Base-by-base conservation (phyloP, 83 land plant species). In the Picea mariana region DNA sequence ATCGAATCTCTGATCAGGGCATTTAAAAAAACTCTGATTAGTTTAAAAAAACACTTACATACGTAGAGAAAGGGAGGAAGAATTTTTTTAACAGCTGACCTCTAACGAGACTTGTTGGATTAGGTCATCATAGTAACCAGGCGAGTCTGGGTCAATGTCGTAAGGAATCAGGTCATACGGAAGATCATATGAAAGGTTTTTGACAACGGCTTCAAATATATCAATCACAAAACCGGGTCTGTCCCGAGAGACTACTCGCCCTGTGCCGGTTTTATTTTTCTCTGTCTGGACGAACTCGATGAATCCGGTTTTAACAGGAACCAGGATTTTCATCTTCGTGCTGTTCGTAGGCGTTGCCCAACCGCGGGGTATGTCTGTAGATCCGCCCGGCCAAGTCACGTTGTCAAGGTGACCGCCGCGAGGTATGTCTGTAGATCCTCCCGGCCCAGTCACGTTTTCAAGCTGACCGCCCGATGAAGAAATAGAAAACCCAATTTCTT, bases 1-100 rank as follows among this genome's bases (percentile, higher is more conserved):
- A 78, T 92, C 93, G 79, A 66, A 90, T 3, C 81, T 81, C 93
- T 92, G 84, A 27, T 38, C 78, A 76, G 3, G 27, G 3, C 11
- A 44, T 18, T 24, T 5, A 44, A 6, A 18, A 9, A 71, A 47
- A 21, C 7, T 18, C n/a, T 18, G 3, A 20, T 77, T 44, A 18
- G 38, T 52, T 12, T 12, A 6, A 7, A 16, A 27, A 13, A 2
- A 23, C 5, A 4, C 9, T 5, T 1, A 21, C 0, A 49, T 67
- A 49, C 23, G 0, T 42, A 8, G 9, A 23, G 2, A 40, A 8
- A 18, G 3, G 23, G 55, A 13, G 6, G 15, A 77, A 23, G 5
- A 77, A 52, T 0, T 4, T 5, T 5, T 27, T 79, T 1, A 27
- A 26, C 21, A 18, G 9, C 17, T 26, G 5, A 85, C 86, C 84